Conservation (phyloP, 2,329 filamentous ascomycete species). For the Aspergillus sp. region DNA sequence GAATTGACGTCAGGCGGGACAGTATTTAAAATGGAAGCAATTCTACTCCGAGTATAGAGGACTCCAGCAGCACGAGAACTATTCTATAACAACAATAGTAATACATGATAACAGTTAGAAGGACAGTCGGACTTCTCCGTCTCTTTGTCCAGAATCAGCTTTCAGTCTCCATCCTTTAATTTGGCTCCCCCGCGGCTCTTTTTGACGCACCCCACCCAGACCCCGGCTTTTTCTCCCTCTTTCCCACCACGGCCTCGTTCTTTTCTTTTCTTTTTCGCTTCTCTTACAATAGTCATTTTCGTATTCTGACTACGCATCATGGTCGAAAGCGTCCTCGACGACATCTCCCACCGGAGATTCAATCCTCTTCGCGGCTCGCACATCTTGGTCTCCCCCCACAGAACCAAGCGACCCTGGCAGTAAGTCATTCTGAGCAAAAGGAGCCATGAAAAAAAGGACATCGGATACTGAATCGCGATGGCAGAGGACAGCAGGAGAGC, state of each 20-base stretch:
- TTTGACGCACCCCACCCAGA: constrained; percentile 1
- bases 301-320: constrained; percentile 27
- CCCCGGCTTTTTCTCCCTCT: too few species aligned
- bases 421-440: constrained; percentile 43
- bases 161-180: constrained; percentile 9
- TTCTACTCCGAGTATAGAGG: neutral
- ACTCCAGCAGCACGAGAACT: too few species aligned
- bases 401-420: constrained; percentile 98
- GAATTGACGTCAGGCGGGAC: too few species aligned
- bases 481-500: constrained; percentile 68
- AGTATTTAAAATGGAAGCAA: neutral
- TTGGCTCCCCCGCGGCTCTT: constrained; percentile 1
- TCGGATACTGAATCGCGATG: neutral
- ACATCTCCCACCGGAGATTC: constrained; percentile 92
- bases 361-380: constrained; percentile 86
- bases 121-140: neutral
- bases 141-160: constrained; percentile 14
- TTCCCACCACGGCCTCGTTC: too few species aligned
- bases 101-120: too few species aligned
- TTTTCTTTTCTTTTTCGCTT: neutral
- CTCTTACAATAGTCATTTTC: constrained; percentile 2
- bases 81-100: too few species aligned
- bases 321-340: constrained; percentile 73
- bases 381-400: constrained; percentile 90
- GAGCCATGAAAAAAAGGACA: neutral